A percentile compares a stretch with the other conserved stretches of the same genome.
Conservation (phyloP, 2,329 filamentous ascomycete genomes). For the Calonectria pseudoturangicola region DNA sequence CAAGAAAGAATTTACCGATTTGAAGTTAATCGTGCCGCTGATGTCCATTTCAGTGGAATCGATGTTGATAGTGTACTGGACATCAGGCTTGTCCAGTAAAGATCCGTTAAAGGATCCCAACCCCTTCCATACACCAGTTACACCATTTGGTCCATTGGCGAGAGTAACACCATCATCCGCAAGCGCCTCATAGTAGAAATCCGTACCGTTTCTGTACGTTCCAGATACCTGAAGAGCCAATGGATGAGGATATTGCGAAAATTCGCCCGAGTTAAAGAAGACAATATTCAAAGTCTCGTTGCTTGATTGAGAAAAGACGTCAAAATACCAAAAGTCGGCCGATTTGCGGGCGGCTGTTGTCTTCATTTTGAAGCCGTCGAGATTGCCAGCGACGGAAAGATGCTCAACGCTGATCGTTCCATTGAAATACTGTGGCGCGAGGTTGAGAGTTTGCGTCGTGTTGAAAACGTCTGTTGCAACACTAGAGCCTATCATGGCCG, state of each 20-base stretch:
- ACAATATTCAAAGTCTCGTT: neutral
- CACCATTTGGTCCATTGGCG: neutral
- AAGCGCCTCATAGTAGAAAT: neutral
- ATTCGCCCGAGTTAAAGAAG: neutral
- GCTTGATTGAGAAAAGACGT: neutral
- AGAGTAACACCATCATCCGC: neutral
- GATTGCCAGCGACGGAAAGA: neutral
- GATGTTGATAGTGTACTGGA: neutral
- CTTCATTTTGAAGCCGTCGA: neutral
- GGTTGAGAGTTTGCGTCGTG: neutral
- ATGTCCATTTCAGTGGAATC: neutral
- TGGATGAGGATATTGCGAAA: neutral
- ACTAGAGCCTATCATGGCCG: too few species aligned
- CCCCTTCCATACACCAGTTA: neutral
- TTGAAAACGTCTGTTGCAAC: too few species aligned
- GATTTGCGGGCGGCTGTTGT: neutral
- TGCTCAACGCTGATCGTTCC: neutral
- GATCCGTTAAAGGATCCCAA: neutral
- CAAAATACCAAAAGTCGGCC: constrained; percentile 1
- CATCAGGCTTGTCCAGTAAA: neutral
- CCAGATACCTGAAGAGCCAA: neutral
- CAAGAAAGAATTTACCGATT: neutral
- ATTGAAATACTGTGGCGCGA: neutral
- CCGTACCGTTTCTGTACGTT: neutral
- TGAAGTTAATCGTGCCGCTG: neutral